These are phyloP conservation scores for Nidula microcarpa DNA, from an alignment of 768 basidiomycete genomes.

Conservation along the genomic window DNA sequence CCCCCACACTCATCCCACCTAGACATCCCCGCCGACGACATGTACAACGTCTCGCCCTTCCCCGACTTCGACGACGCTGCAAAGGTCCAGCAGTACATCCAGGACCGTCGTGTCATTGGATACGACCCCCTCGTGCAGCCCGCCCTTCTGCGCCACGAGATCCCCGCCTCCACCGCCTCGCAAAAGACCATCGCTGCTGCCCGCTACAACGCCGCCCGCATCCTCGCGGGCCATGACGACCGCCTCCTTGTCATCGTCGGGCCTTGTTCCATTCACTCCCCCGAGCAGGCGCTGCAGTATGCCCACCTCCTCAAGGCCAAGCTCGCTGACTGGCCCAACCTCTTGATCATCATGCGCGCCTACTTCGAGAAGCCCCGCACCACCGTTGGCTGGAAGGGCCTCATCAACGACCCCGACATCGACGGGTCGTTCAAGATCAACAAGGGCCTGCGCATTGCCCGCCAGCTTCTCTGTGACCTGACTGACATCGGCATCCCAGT, in stretches of 20 bases:
- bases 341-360: constrained; percentile 92
- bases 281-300: constrained; percentile 82
- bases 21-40: constrained; percentile 40
- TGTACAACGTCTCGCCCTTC: constrained; percentile 58
- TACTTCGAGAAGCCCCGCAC: constrained; percentile 94
- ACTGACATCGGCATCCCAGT: constrained; percentile 89
- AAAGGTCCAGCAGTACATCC: constrained; percentile 69
- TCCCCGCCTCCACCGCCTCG: constrained; percentile 62
- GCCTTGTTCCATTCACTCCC: constrained; percentile 92
- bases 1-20: constrained; percentile 8
- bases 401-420: constrained; percentile 93
- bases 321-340: constrained; percentile 64
- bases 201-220: constrained; percentile 73
- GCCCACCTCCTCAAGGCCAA: constrained; percentile 69
- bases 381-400: constrained; percentile 97
- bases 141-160: constrained; percentile 84
- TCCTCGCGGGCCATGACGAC: constrained; percentile 82
- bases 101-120: constrained; percentile 77
- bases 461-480: constrained; percentile 89
- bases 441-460: constrained; percentile 87
- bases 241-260: constrained; percentile 90
- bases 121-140: constrained; percentile 98
- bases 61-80: constrained; percentile 62
- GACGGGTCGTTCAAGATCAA: constrained; percentile 96
- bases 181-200: constrained; percentile 76